Conservation (phyloP, 805 yeast genomes). For the Candida insectalens region DNA sequence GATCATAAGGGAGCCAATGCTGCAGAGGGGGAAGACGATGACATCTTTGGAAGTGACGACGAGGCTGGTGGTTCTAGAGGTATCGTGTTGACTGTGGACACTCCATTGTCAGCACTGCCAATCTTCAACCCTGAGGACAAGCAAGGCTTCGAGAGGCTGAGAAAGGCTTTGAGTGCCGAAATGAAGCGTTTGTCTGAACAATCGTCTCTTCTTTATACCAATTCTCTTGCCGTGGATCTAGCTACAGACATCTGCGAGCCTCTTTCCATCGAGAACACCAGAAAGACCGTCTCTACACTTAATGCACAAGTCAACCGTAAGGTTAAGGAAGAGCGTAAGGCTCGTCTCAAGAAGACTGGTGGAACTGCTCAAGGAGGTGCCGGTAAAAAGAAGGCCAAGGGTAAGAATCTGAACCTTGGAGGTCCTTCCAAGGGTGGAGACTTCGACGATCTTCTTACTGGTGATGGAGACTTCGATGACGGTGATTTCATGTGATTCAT, state of each 20-base stretch:
- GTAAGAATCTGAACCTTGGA: constrained; percentile 57
- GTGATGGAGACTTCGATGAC: constrained; percentile 47
- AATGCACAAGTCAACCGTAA: constrained; percentile 76
- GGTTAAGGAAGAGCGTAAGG: constrained; percentile 82
- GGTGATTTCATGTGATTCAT: constrained; percentile 67
- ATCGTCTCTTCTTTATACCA: constrained; percentile 58
- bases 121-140: constrained; percentile 75
- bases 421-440: constrained; percentile 54
- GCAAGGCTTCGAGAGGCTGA: constrained; percentile 67
- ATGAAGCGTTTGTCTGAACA: constrained; percentile 51
- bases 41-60: constrained; percentile 23
- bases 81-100: constrained; percentile 37
- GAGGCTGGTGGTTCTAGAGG: constrained; percentile 32
- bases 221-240: constrained; percentile 73
- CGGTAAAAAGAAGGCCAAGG: constrained; percentile 87
- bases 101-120: constrained; percentile 70
- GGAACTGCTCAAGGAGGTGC: constrained; percentile 90
- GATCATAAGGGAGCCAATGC: constrained; percentile 44
- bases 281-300: constrained; percentile 80
- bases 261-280: constrained; percentile 66
- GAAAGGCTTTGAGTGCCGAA: constrained; percentile 60
- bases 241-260: constrained; percentile 81
- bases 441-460: constrained; percentile 42
- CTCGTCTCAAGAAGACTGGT: constrained; percentile 70
- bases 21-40: constrained; percentile 38